Percentiles rank a stretch among this genome's conserved stretches.
Evolutionary conservation across 371 early-diverging fungal genomes (phyloP).

Genomic region (Rozella allomycis): DNA sequence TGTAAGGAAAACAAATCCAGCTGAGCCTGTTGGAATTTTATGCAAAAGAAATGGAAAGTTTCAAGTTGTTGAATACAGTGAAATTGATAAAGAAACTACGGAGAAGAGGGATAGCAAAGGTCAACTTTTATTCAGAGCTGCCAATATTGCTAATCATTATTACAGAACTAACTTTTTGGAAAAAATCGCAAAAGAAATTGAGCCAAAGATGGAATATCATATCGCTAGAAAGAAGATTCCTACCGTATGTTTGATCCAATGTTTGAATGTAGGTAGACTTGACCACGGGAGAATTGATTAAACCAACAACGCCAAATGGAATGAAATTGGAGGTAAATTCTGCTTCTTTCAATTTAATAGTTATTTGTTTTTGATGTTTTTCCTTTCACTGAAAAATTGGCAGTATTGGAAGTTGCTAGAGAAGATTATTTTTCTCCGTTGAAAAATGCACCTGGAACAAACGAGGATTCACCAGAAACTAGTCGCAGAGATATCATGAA

Average conservation of each 20-base stretch:
- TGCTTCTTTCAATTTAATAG: no score
- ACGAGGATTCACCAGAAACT: conserved; percentile 77
- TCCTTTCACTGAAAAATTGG: conserved; percentile 60
- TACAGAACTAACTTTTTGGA: conserved; percentile 77
- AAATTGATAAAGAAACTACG: conserved; percentile 41
- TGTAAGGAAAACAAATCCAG: conserved; percentile 56
- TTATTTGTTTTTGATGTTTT: conserved; percentile 91
- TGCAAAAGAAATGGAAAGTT: conserved; percentile 57
- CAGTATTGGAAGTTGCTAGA: conserved; percentile 74
- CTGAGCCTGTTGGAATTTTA: conserved; percentile 84
- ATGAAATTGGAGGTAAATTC: conserved; percentile 97
- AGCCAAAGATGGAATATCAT: conserved; percentile 68
- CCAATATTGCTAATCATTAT: conserved; percentile 94
- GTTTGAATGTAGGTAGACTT: conserved; percentile 60
- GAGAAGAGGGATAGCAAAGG: conserved; percentile 22
- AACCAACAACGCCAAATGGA: conserved; percentile 48
- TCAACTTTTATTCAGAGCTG: conserved; percentile 59
- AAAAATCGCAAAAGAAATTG: conserved; percentile 45
- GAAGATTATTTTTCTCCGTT: conserved; percentile 89
- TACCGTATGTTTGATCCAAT: no score
- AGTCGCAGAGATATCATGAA: conserved; percentile 61
- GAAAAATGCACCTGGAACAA: conserved; percentile 82
- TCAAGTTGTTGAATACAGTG: conserved; percentile 86
- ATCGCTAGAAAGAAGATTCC: conserved; percentile 93
- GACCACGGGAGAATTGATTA: conserved; percentile 42